These are phyloP conservation scores for Hypomontagnella monticulosa DNA, from an alignment of 495 filamentous ascomycete species.

Conservation along the genomic window DNA sequence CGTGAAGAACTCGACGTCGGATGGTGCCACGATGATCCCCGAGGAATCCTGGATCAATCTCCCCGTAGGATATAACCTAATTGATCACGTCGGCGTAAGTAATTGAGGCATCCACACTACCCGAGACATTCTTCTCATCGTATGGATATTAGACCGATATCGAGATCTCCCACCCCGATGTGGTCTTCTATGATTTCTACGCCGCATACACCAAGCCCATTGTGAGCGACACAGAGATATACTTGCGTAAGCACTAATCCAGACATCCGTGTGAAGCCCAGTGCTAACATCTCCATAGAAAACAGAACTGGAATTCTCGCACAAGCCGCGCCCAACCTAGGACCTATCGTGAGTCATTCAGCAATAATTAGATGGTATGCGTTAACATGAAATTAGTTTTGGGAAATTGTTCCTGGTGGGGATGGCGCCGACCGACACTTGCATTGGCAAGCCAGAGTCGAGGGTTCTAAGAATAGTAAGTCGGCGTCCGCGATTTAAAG, in stretches of 20 bases:
- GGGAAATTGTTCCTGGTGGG: constrained; percentile 56
- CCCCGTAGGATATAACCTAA: constrained; percentile 70
- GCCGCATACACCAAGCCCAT: constrained; percentile 55
- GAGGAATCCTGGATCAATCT: constrained; percentile 67
- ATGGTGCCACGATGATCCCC: constrained; percentile 55
- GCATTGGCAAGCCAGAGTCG: constrained; percentile 65
- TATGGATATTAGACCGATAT: constrained; percentile 56
- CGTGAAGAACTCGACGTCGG: constrained; percentile 55
- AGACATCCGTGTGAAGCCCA: constrained; percentile 14
- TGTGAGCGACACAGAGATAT: constrained; percentile 35
- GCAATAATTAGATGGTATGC: not conserved
- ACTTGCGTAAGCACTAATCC: constrained; percentile 24
- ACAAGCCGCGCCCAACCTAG: constrained; percentile 68
- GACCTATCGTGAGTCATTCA: constrained; percentile 52
- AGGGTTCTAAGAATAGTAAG: constrained; percentile 50
- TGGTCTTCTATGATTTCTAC: constrained; percentile 66
- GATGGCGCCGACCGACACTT: constrained; percentile 67
- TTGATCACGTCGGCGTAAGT: constrained; percentile 66
- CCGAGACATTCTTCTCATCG: not conserved
- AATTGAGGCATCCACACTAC: not conserved
- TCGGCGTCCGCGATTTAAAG: constrained; percentile 1
- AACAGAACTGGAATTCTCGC: constrained; percentile 65
- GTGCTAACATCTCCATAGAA: constrained; percentile 43
- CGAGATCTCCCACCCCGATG: constrained; percentile 61
- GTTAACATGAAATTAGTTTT: constrained; percentile 43